Base-by-base conservation (phyloP, 139 green algal species). In the Spirogloea muscicola region DNA sequence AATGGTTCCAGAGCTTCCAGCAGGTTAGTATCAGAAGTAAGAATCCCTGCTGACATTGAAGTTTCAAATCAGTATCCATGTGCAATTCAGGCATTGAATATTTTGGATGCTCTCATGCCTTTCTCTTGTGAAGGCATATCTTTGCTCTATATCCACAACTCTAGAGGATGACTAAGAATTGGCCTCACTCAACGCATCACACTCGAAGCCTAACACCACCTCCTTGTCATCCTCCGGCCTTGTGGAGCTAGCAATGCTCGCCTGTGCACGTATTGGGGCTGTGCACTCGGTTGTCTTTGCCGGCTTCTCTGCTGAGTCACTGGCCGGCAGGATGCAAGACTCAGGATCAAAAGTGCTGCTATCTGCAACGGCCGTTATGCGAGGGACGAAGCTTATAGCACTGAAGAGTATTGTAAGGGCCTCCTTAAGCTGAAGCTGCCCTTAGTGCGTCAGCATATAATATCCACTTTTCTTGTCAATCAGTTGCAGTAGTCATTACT, bases 241-340 rank as follows among this genome's bases (percentile, higher is more conserved):
- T 10, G 10, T 51, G 55, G 52, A 16, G 48, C 33, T 60, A 77
- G 59, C 80, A 9, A 86, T 86, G 87, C 82, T 98, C 52, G 93
- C 93, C 18, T 98, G 93, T 76, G 91, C 92, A 4, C 88, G 93
- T 59, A 92, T 98, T 58, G 93, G 75, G 18, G 93, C 92, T 18
- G 88, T 98, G 60, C 93, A 97, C 82, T 91, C 79, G 1, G 91
- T 98, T 6, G 94, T 98, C 51, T 98, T 98, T 77, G 94, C 84
- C 2, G 93, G 93, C 40, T 98, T 98, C 85, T 91, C 84, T 6
- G 91, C 93, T 4, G 91, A 97, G 63, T 82, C 89, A 0, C 87
- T 98, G 55, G 88, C 87, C 31, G 83, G 86, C 9, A 81, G 89
- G 36, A 87, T 95, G 39, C 13, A 77, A n/a, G 87, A 94, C 84